These are phyloP conservation scores for Aphanomyces cochlioides DNA, from an alignment of 352 stramenopile genomes.

Conservation along the genomic window DNA sequence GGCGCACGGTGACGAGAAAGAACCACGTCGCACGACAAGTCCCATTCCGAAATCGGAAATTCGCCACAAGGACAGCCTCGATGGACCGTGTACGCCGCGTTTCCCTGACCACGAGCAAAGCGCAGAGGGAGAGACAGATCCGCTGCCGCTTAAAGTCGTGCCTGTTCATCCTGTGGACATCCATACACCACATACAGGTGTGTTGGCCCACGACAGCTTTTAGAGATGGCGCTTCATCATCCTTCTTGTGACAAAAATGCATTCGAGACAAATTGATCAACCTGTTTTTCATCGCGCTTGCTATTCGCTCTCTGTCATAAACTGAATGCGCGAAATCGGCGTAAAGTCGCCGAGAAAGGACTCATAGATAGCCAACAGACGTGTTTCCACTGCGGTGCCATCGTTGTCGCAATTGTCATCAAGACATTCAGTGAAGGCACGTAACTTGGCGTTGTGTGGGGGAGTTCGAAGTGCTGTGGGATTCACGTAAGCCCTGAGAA, in stretches of 20 bases:
- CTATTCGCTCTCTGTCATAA: not conserved
- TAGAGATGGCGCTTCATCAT: not conserved
- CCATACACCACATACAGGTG: constrained; percentile 1
- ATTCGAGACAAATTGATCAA: not conserved
- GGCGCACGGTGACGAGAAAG: too few relatives aligned
- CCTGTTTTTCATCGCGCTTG: not conserved
- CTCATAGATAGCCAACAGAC: not conserved
- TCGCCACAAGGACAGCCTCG: constrained; percentile 21
- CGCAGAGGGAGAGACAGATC: not conserved
- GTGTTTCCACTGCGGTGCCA: not conserved
- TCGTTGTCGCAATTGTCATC: not conserved
- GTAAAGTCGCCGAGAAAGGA: constrained; percentile 15
- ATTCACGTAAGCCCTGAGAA: constrained; percentile 24
- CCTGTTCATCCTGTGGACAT: not conserved
- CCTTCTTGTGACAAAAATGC: too few relatives aligned
- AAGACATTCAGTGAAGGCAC: too few relatives aligned
- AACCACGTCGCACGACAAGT: not conserved
- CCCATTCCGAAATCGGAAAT: not conserved
- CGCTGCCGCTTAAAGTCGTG: not conserved
- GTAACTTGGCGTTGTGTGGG: not conserved
- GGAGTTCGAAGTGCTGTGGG: not conserved
- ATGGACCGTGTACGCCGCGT: constrained; percentile 19
- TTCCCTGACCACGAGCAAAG: constrained; percentile 6
- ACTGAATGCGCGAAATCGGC: constrained; percentile 18
- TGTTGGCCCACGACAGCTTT: not conserved